Base-by-base conservation (phyloP, 2,329 filamentous ascomycete species). In the Pseudofabraea citricarpa region DNA sequence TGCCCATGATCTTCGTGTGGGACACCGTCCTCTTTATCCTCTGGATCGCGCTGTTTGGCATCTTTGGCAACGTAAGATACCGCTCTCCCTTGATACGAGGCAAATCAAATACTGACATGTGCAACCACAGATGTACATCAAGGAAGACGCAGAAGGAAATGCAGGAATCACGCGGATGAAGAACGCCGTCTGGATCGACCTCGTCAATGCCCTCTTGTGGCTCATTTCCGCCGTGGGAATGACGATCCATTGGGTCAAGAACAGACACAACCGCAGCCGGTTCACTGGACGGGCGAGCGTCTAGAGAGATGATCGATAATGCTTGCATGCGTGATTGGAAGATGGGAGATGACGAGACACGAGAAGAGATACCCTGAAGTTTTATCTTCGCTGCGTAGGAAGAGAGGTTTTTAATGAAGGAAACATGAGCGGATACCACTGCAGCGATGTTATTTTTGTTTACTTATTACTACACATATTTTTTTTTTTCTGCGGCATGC, bases 101-200 rank as follows among this genome's bases (percentile, higher is more conserved):
- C 15, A 13, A 35, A 19, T 6, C 10, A 16, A 29, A n/a, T 7
- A 15, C 39, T 45, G 39, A 40, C 42, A 12, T 15, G 40, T 24
- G n/a, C 9, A 9, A 20, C 16, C 10, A 32, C 49, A 74, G 66
- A 67, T 91, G 73, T 95, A 84, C 70, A 85, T 95, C 59, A 65
- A 77, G 42, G 81, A 82, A 56, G 63, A 88, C 46, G 63, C 82
- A 0, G 71, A 85, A 60, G 81, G 81, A 12, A 74, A 87, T 59
- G 55, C 56, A 31, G 81, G 75, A 39, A 74, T 91, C 45, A 68
- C 72, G 52, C 76, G 87, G 44, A 95, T 95, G 89, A 89, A 90
- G 69, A 81, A 83, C 59, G 87, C 88, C 5, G 87, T 93, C 13
- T 95, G 87, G 86, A 73, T 95, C 36, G 85, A 91, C 62, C 64